phyloP scores from a whole-genome alignment of 257 asterid genomes.

The Solanum lignicaule region DNA sequence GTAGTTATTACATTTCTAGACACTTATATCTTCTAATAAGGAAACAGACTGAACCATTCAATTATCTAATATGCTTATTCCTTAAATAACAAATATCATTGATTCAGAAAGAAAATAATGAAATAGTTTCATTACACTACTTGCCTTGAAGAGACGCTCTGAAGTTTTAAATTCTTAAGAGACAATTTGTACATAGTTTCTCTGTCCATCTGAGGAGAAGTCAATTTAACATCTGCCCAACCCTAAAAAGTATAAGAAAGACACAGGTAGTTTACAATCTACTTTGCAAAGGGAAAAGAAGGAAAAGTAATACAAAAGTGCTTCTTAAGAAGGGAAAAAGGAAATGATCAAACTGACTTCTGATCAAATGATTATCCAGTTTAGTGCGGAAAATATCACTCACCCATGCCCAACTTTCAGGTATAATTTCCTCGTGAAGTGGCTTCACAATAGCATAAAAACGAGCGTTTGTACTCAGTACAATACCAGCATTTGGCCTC shows the following conservation, averaged over 20 bases:
- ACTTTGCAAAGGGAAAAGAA: neutral
- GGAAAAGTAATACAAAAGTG: neutral
- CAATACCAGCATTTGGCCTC: conserved; percentile 97
- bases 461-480: conserved; percentile 92
- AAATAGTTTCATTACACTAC: neutral
- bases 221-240: conserved; percentile 83
- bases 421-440: conserved; percentile 43
- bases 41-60: neutral
- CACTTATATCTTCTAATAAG: neutral
- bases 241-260: conserved; percentile 27
- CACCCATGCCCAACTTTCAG: conserved; percentile 93
- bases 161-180: conserved; percentile 48
- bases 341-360: neutral
- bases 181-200: conserved; percentile 77
- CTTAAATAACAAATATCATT: neutral
- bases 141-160: conserved; percentile 53
- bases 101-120: neutral
- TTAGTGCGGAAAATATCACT: conserved; percentile 3
- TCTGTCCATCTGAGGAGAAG: conserved; percentile 95
- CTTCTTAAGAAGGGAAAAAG: neutral
- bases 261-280: neutral
- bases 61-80: neutral
- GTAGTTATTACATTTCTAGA: neutral
- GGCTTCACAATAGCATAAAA: conserved; percentile 91
- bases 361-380: neutral